Evolutionary conservation across 345 rosid species (phyloP).

Genomic region (Eucalyptus albens): DNA sequence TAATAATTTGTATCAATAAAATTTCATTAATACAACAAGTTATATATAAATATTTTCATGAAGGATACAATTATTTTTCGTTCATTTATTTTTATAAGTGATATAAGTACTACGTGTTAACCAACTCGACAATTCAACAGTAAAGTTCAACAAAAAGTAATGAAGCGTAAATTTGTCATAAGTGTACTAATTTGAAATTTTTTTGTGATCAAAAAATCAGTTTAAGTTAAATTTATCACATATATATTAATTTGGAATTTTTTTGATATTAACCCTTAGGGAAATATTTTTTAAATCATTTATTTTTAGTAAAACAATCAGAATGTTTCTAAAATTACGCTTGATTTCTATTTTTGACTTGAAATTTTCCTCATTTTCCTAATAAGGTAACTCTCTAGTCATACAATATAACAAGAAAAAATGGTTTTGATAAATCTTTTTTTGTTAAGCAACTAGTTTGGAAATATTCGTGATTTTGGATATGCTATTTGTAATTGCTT

Average conservation of each 20-base stretch:
- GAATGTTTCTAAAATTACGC: not conserved
- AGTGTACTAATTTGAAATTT: accelerated
- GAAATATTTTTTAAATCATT: not conserved
- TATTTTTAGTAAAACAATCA: not conserved
- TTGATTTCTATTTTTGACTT: not conserved
- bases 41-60: no score
- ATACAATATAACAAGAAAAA: not conserved
- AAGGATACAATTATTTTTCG: no score
- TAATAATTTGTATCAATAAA: not conserved
- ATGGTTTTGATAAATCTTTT: not conserved
- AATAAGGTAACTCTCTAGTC: not conserved
- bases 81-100: no score
- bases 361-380: not conserved
- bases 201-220: accelerated
- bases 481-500: not conserved
- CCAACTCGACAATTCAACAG: accelerated
- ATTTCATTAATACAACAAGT: no score
- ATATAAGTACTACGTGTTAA: not conserved
- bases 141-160: no score
- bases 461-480: not conserved
- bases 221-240: no score
- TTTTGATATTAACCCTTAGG: no score
- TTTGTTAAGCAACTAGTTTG: not conserved
- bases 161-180: no score
- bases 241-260: no score